Conservation (phyloP, 306 rosid genomes). For the Malus asiatica region DNA sequence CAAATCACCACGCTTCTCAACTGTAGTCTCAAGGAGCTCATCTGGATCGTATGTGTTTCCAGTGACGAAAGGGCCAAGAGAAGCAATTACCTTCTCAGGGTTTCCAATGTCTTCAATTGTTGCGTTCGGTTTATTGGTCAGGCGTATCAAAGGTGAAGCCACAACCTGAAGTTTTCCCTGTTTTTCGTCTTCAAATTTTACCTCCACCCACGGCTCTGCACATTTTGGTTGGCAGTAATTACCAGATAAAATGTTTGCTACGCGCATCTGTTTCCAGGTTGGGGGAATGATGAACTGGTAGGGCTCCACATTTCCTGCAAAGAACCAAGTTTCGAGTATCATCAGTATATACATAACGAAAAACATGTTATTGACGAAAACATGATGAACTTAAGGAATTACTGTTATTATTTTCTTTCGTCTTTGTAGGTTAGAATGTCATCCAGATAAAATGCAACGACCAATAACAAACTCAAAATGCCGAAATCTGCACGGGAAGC, state of each 20-base stretch:
- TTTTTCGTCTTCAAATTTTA: constrained; percentile 84
- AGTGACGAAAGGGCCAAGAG: constrained; percentile 93
- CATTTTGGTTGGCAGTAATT: constrained; percentile 98
- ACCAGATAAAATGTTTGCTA: constrained; percentile 94
- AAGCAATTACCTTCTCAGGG: constrained; percentile 87
- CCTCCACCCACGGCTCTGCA: constrained; percentile 99
- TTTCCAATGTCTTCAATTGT: constrained; percentile 86
- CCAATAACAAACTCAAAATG: not conserved
- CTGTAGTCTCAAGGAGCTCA: constrained; percentile 69
- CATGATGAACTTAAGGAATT: not conserved
- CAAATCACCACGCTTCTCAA: constrained; percentile 75
- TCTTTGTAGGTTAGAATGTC: not conserved
- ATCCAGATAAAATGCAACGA: not conserved
- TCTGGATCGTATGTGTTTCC: constrained; percentile 82
- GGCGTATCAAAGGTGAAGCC: constrained; percentile 85
- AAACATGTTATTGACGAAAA: not conserved
- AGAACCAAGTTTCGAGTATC: constrained; percentile 59
- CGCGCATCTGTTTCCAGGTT: constrained; percentile 79
- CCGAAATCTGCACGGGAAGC: not conserved
- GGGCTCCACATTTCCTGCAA: constrained; percentile 95
- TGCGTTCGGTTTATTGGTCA: constrained; percentile 87
- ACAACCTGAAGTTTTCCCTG: constrained; percentile 91
- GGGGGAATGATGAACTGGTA: constrained; percentile 89
- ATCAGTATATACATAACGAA: constrained; percentile 31
- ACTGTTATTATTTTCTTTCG: not conserved